Base-by-base conservation (phyloP, 768 basidiomycete genomes). In the Pleurotus eryngii region DNA sequence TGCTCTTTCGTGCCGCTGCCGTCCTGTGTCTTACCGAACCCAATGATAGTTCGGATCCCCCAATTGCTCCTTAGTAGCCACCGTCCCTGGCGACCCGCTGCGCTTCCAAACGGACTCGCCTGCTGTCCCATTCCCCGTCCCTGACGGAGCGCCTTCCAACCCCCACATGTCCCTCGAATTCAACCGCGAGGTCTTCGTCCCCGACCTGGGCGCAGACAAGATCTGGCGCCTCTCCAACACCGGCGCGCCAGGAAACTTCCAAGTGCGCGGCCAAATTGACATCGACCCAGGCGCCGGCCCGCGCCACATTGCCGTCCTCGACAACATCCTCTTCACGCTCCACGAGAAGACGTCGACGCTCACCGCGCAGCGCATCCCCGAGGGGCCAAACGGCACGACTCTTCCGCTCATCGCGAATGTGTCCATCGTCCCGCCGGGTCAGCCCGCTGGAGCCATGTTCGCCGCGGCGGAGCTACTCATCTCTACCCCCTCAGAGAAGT, bases 201-300 rank as follows among this genome's bases (percentile, higher is more conserved):
- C 85, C 9, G 86, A 86, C 67, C 73, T 87, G 58, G 85, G 85
- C 24, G 80, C 71, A 2, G 85, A 87, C 68, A 85, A 77, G 62
- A 77, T 87, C 49, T 88, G 86, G 85, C 74, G 86, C 39, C 76
- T 87, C 1, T 75, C 68, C 14, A 70, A 76, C 49, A 64, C 75
- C 57, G 74, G 73, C 1, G 61, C 69, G 6, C 70, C 77, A 0
- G 80, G 79, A 0, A 65, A 76, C 18, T 86, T 76, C 66, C 71
- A 65, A 35, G 75, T 87, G 27, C 81, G 82, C 45, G 85, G 86
- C 4, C 71, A 76, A 57, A 85, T 85, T 57, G 69, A 75, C 57
- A 72, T 81, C 59, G 74, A 80, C 60, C 67, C 72, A 11, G 82
- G 81, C 7, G 81, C 81, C 37, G 85, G 86, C 3, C 86, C 86